These are phyloP conservation scores for Talaromyces sp. DNA, from an alignment of 2,329 filamentous ascomycete genomes.

Conservation along the genomic window DNA sequence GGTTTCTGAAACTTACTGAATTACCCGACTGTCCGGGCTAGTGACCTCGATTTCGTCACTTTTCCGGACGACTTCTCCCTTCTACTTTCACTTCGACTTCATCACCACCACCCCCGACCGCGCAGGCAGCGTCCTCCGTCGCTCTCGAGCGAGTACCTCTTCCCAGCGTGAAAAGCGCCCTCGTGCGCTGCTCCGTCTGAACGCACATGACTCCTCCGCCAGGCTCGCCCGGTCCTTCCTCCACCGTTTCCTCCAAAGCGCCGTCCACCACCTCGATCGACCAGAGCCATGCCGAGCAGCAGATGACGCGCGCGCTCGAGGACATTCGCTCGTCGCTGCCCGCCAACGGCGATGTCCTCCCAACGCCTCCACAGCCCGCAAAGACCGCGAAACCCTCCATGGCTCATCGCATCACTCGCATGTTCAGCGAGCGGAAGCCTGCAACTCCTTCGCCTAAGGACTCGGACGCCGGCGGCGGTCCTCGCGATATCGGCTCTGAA, in stretches of 20 bases:
- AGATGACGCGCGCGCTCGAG: conserved; percentile 41
- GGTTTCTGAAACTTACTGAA: neutral
- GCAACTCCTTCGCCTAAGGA: conserved; percentile 14
- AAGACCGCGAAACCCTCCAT: conserved; percentile 37
- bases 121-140: neutral
- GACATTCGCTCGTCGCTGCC: conserved; percentile 35
- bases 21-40: neutral
- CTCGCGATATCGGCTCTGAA: conserved; percentile 30
- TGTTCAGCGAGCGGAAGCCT: conserved; percentile 40
- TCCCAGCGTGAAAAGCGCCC: conserved; percentile 10
- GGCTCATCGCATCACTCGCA: conserved; percentile 41
- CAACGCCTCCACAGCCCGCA: conserved; percentile 21
- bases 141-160: neutral
- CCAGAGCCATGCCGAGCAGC: conserved; percentile 32
- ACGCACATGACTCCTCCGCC: conserved; percentile 18
- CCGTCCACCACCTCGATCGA: conserved; percentile 38
- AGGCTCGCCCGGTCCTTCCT: conserved; percentile 26
- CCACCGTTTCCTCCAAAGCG: conserved; percentile 39
- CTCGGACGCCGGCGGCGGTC: conserved; percentile 12
- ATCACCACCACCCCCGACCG: neutral
- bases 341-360: conserved; percentile 29
- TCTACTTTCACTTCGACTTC: neutral
- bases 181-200: conserved; percentile 3
- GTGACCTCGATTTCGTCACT: neutral
- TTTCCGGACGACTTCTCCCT: neutral